Conservation (phyloP, 768 basidiomycete species). For the Aureoboletus auriporus region DNA sequence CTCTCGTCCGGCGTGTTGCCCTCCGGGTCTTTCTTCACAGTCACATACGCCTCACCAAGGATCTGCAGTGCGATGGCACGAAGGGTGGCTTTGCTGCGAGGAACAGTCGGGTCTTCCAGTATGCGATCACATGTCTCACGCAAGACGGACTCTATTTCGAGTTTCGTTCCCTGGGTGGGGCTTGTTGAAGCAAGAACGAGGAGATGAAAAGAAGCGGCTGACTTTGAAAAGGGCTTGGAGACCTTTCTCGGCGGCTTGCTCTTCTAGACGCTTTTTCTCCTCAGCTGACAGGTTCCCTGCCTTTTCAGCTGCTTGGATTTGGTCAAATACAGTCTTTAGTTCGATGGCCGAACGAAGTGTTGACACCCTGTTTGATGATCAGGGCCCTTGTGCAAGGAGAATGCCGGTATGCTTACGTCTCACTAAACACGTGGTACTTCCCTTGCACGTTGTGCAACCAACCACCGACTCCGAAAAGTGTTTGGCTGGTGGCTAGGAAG, state of each 20-base stretch:
- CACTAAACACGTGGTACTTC: constrained; percentile 90
- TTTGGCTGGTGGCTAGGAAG: constrained; percentile 67
- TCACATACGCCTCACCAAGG: constrained; percentile 74
- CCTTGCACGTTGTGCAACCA: constrained; percentile 92
- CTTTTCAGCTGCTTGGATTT: constrained; percentile 86
- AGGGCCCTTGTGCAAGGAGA: neutral
- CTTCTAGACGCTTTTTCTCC: constrained; percentile 79
- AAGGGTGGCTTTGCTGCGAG: constrained; percentile 57
- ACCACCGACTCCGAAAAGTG: constrained; percentile 78
- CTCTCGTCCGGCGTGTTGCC: constrained; percentile 46
- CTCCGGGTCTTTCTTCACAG: constrained; percentile 60
- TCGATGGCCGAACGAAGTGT: constrained; percentile 85
- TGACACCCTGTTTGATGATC: constrained; percentile 55
- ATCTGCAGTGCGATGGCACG: constrained; percentile 82
- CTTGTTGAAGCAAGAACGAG: neutral
- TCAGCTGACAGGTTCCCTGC: constrained; percentile 75
- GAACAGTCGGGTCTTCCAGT: constrained; percentile 52
- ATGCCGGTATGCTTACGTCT: constrained; percentile 59
- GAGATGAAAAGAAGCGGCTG: neutral
- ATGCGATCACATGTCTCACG: constrained; percentile 86
- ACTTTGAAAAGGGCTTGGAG: constrained; percentile 90
- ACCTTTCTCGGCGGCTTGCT: constrained; percentile 91
- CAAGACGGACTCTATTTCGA: constrained; percentile 86
- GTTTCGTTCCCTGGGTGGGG: constrained; percentile 69
- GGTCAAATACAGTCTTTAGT: constrained; percentile 86